A percentile compares a stretch with the other conserved stretches of the same genome.
Evolutionary conservation across 2,329 filamentous ascomycete genomes (phyloP).

Genomic region (Venturia aucupariae): DNA sequence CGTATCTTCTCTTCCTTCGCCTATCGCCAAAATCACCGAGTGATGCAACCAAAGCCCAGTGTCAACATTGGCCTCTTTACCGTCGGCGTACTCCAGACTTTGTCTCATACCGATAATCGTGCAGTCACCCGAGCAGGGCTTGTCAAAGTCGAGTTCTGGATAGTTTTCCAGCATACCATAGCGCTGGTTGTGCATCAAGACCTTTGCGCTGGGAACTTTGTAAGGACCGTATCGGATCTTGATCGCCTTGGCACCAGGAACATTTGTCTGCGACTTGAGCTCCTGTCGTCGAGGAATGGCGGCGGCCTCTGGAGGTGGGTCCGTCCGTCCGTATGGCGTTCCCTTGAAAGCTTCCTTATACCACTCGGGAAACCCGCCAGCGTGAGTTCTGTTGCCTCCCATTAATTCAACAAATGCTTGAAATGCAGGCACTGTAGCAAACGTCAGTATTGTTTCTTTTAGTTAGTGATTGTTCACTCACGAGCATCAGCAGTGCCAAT

Average conservation of each 20-base stretch:
- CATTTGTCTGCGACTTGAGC: not conserved
- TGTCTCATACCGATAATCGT: slow-evolving; percentile 12
- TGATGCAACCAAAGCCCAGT: slow-evolving; percentile 12
- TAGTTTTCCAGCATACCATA: slow-evolving; percentile 10
- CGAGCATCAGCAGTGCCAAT: not conserved
- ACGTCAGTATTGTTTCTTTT: not conserved
- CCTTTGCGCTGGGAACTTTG: slow-evolving; percentile 6
- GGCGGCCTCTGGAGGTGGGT: not conserved
- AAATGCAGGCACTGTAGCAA: not conserved
- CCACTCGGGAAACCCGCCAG: not conserved
- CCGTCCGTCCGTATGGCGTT: not conserved
- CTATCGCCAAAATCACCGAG: slow-evolving; percentile 9
- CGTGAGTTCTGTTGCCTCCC: not conserved
- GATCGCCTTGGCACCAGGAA: slow-evolving; percentile 11
- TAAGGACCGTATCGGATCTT: slow-evolving; percentile 15
- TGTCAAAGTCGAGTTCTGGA: not conserved
- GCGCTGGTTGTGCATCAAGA: not conserved
- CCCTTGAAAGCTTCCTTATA: not conserved
- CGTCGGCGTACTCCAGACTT: slow-evolving; percentile 11
- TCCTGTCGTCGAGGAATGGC: not conserved
- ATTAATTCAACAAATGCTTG: not conserved
- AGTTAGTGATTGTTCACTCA: not conserved
- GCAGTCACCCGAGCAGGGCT: slow-evolving; percentile 9
- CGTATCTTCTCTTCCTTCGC: slow-evolving; percentile 7
- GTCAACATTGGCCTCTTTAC: slow-evolving; percentile 8